Conservation (phyloP, 495 filamentous ascomycete genomes). For the Talaromyces trachyspermus region DNA sequence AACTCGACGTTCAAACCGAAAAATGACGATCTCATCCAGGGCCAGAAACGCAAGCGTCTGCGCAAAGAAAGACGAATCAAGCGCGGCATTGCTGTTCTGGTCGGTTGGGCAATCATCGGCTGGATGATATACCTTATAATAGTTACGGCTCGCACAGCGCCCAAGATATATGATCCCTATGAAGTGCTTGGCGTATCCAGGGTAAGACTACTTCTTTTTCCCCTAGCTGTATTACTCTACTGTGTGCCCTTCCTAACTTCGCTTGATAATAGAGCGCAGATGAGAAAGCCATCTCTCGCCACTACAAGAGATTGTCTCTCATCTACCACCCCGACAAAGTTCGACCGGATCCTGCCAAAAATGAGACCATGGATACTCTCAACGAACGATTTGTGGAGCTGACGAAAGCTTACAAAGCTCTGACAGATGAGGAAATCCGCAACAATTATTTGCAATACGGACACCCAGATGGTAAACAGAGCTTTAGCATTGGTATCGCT, state of each 20-base stretch:
- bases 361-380: constrained; percentile 78
- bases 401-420: constrained; percentile 92
- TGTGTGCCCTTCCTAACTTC: constrained; percentile 1
- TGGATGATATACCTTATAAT: constrained; percentile 89
- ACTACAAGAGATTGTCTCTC: constrained; percentile 78
- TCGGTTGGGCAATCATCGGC: constrained; percentile 78
- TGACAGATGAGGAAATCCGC: constrained; percentile 93
- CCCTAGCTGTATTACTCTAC: no score
- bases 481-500: constrained; percentile 95
- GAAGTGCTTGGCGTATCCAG: constrained; percentile 80
- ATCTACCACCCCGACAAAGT: constrained; percentile 92
- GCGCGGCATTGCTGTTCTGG: constrained; percentile 65
- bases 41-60: constrained; percentile 79
- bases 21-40: constrained; percentile 75
- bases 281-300: constrained; percentile 84
- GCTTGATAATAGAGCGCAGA: constrained; percentile 52
- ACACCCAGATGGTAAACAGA: constrained; percentile 95
- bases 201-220: no score
- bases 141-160: constrained; percentile 61
- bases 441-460: constrained; percentile 95
- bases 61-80: constrained; percentile 85
- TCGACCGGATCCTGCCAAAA: constrained; percentile 69
- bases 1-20: constrained; percentile 71
- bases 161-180: constrained; percentile 94
- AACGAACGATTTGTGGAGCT: constrained; percentile 89